A percentile compares a stretch with the other conserved stretches of the same genome.
Evolutionary conservation across 192 early-diverging fungal genomes (phyloP).

Genomic region (Phlyctochytrium planicorne): DNA sequence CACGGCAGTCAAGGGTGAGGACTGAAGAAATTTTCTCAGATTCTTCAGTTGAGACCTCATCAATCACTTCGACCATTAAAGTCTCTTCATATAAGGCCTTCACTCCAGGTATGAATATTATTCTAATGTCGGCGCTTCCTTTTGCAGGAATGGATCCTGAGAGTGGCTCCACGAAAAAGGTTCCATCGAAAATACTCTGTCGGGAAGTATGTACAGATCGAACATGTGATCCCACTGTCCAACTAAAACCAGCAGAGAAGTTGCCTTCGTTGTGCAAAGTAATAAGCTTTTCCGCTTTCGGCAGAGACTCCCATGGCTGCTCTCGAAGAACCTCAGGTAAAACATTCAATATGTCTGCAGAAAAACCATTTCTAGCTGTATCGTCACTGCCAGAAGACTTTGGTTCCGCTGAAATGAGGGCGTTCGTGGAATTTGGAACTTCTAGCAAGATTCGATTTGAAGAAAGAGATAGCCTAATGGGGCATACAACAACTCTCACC

Average conservation of each 20-base stretch:
- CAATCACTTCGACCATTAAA: conserved; percentile 30
- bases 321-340: neutral
- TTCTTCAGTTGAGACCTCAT: conserved; percentile 13
- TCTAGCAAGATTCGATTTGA: conserved; percentile 8
- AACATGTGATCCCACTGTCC: conserved; percentile 21
- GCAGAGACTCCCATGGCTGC: neutral
- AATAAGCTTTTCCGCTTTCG: neutral
- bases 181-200: conserved; percentile 37
- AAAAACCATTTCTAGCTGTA: too few species aligned
- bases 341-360: too few species aligned
- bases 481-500: conserved; percentile 29
- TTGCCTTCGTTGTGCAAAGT: conserved; percentile 31
- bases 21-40: conserved; percentile 7
- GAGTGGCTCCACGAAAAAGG: conserved; percentile 29
- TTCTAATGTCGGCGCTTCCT: conserved; percentile 8
- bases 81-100: conserved; percentile 29
- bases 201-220: too few species aligned
- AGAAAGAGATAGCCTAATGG: conserved; percentile 27
- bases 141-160: conserved; percentile 24
- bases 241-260: conserved; percentile 30
- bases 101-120: conserved; percentile 41
- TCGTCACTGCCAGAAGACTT: neutral
- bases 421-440: conserved; percentile 10
- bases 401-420: too few species aligned
- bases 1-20: conserved; percentile 33